Evolutionary conservation across 1,284 basidiomycete genomes (phyloP), one percentile per base, ranked within the genome.

Genomic region (Fomitopsis schrenkii): DNA sequence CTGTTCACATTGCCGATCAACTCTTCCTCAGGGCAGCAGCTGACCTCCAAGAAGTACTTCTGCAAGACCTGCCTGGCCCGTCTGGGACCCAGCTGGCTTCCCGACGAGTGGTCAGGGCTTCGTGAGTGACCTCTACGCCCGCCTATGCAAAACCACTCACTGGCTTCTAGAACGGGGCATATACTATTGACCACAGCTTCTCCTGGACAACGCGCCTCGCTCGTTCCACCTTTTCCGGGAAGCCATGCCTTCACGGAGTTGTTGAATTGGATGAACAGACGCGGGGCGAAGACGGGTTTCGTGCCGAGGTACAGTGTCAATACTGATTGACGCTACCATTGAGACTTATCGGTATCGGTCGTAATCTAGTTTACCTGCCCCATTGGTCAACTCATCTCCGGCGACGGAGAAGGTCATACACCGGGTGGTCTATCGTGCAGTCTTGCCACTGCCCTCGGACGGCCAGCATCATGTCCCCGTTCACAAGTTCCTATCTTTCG

Each of bases 361-460:
- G 28, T 19, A 19, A 26, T 38, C 57, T 59, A 89, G 88, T 70
- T 67, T 83, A 36, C 85, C 85, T 30, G 61, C 75, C 10, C 59
- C 71, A 5, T 66, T 85, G 45, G 71, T 80, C 40, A 71, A 77
- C 53, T 68, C 72, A 12, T 62, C 72, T 9, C 77, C 77, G 8
- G 60, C 67, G 22, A 68, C 76, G 62, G 80, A 80, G 62, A 76
- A 68, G 58, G 63, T 79, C 55, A 59, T 85, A 12, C 83, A 84
- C 64, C 83, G 87, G 35, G 71, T 91, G 33, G 68, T 84, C 53
- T 91, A 91, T 69, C 79, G 74, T 62, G 76, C 78, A 12, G 60
- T 77, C 19, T 55, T 58, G 6, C 19, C 59, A 33, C 7, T 42
- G 40, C 28, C 57, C 10, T 57, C 55, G 30, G 56, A 19, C 46